Base-by-base conservation (phyloP, 805 yeast species). In the Starmera amethionina region DNA sequence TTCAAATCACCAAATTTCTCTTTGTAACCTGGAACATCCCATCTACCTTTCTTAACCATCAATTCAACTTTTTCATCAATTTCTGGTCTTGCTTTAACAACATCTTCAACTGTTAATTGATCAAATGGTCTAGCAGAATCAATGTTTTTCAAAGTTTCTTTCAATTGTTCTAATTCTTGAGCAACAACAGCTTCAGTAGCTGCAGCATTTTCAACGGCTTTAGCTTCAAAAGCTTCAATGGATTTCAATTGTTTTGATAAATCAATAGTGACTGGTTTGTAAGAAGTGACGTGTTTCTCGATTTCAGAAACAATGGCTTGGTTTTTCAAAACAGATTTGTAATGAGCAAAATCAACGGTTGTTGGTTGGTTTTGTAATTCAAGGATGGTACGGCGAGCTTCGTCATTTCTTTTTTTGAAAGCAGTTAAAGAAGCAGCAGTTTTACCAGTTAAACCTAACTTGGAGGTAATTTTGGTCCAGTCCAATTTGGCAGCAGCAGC, bases 321-420 rank as follows among this genome's bases (percentile, higher is more conserved):
- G 78, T 93, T 93, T 73, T 83, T 83, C 64, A 93, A 77, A 42
- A 77, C 70, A 16, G 81, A 68, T 62, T 80, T 82, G 79, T 89
- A 93, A 65, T 78, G 72, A 39, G 71, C 65, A 51, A 89, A 90
- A 67, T 90, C 96, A 48, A 93, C 87, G 32, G 68, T 70, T 43
- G 86, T 72, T 47, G 88, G 67, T 68, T 86, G 90, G 50, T 73
- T 68, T 60, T 78, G 71, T 54, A 90, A 73, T 48, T 79, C 82
- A 53, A 73, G 68, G 55, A 85, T 70, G 56, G 74, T 75, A 70
- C 86, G 82, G 73, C 88, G 83, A 54, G 97, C 97, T 64, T 93
- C 97, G 60, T 93, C 98, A 67, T 88, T 82, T 77, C 98, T 86
- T 85, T 93, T 90, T 71, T 89, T 89, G 82, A 93, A 93, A 28